Evolutionary conservation across 2,329 filamentous ascomycete species (phyloP).

Genomic region (Xylaria hypoxylon): DNA sequence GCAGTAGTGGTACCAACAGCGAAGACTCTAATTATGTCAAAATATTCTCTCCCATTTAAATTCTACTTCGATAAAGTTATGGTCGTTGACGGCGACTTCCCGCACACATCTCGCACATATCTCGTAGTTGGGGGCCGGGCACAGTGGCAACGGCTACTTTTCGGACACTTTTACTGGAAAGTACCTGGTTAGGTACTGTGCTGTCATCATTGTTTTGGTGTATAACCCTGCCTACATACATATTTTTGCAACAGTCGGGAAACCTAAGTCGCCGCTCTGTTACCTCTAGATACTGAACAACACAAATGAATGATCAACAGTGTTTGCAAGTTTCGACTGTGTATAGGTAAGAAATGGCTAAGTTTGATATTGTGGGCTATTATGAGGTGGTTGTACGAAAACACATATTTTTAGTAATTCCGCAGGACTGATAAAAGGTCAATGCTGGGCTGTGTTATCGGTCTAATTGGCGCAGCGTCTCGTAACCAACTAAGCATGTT

Average conservation of each 20-base stretch:
- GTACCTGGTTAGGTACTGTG: too few relatives aligned
- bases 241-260: conserved; percentile 7
- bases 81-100: conserved; percentile 22
- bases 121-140: background rate
- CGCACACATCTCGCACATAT: conserved; percentile 35
- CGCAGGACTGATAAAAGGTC: background rate
- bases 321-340: too few relatives aligned
- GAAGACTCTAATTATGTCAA: background rate
- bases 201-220: conserved; percentile 13
- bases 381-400: background rate
- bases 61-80: background rate
- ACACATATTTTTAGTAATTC: background rate
- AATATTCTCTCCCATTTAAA: background rate
- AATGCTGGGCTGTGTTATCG: background rate
- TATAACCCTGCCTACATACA: conserved; percentile 14
- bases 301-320: background rate
- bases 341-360: too few relatives aligned
- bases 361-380: too few relatives aligned
- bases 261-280: too few relatives aligned
- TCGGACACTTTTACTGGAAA: conserved; percentile 30
- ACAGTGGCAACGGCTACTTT: conserved; percentile 26
- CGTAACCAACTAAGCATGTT: background rate
- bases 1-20: background rate
- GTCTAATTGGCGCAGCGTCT: background rate
- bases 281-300: background rate